Evolutionary conservation across 2,329 filamentous ascomycete species (phyloP), one percentile per base, ranked within the genome.

Genomic region (Aspergillus proliferans): DNA sequence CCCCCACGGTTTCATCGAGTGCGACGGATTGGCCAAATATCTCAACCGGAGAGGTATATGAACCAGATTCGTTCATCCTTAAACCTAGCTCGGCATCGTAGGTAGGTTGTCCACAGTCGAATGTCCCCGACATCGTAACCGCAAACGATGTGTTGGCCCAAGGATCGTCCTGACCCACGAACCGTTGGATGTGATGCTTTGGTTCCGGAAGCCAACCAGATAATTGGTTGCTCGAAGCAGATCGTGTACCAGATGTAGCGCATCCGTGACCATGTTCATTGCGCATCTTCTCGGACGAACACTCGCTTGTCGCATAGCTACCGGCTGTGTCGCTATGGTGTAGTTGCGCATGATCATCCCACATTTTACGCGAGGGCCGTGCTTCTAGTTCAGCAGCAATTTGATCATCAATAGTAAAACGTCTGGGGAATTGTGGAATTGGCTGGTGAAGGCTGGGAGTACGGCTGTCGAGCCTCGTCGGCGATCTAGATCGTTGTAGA

Each of bases 371-470:
- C 24, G 24, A 26, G 24, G 24, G 3, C 24, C 9, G 6, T 9
- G 24, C 24, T 18, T 56, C 47, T 26, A 50, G 43, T 38, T 65
- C 59, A 30, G 54, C 58, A 47, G 59, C 49, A 9, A 55, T 42
- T 47, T 65, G 60, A 12, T 65, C 58, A 28, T 65, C 61, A 28
- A 65, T 54, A 3, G 58, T 63, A 41, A 62, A 64, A 6, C 52
- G 50, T 44, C 44, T 43, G 3, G 53, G 34, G 6, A 46, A 34
- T 40, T 40, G 38, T 19, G 38, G 18, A 10, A 40, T 21, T 30
- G 46, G 41, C 8, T 24, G 24, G 6, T 19, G 26, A 44, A 34
- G 39, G 19, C 43, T 19, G 19, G 30, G 14, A 4, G 15, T 21
- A n/a, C 4, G 4, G 6, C 24, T 42, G 33, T 22, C n/a, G 21